Conservation (phyloP, 129 eudicot genomes). For the Helianthus tuberosus region DNA sequence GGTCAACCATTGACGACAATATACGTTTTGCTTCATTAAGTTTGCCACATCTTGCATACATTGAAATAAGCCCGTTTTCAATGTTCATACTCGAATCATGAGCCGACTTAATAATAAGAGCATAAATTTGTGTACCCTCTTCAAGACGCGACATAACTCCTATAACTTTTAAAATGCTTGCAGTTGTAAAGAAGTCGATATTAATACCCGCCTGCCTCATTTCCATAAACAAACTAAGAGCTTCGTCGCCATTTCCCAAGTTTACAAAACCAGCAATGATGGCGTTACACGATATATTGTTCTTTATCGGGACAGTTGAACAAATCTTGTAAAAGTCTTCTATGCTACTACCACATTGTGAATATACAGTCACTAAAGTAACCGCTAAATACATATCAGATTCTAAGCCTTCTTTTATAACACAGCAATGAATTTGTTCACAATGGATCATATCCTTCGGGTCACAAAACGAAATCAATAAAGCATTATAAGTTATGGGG, state of each 20-base stretch:
- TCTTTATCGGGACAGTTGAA: conserved; percentile 40
- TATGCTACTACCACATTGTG: conserved; percentile 44
- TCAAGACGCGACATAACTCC: conserved; percentile 46
- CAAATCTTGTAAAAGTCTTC: conserved; percentile 47
- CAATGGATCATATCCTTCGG: conserved; percentile 36
- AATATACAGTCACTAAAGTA: conserved; percentile 46
- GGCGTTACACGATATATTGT: conserved; percentile 67
- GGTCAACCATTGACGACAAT: conserved; percentile 46
- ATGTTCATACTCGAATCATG: conserved; percentile 37
- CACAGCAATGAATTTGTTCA: conserved; percentile 49
- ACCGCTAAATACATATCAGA: conserved; percentile 43
- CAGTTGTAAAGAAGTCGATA: conserved; percentile 47
- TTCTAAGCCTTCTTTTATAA: conserved; percentile 55
- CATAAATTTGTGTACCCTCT: conserved; percentile 53
- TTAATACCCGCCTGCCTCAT: conserved; percentile 55
- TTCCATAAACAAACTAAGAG: conserved; percentile 44
- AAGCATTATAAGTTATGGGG: conserved; percentile 51
- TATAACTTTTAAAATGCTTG: conserved; percentile 53
- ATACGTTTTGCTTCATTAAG: conserved; percentile 42
- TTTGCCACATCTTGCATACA: conserved; percentile 63
- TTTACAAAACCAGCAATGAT: conserved; percentile 62
- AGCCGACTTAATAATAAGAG: conserved; percentile 47
- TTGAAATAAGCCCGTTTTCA: conserved; percentile 69
- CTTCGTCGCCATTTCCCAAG: conserved; percentile 44
- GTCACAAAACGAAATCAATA: conserved; percentile 49